A percentile compares a stretch with the other conserved stretches of the same genome.
These are phyloP conservation scores for Acanthamoeba royreba DNA, from an alignment of 208 protist species.

Conservation along the genomic window DNA sequence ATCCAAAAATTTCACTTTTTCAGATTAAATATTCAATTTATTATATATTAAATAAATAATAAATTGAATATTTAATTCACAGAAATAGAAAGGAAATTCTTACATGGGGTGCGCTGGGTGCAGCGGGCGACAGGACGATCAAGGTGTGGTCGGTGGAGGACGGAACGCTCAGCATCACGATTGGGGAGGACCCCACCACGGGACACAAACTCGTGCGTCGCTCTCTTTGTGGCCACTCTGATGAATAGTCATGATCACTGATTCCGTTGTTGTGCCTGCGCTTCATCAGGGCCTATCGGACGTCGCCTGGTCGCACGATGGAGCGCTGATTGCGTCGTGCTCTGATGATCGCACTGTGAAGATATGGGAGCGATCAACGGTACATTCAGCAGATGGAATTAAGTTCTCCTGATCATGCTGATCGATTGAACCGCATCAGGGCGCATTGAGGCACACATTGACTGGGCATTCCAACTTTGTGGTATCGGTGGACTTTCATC, in stretches of 20 bases:
- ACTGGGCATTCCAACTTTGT: not conserved
- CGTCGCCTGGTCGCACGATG: not conserved
- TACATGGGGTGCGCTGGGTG: too few species aligned
- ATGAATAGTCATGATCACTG: too few species aligned
- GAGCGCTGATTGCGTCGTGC: not conserved
- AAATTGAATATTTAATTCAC: not conserved
- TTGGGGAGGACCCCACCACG: not conserved
- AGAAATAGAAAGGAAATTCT: too few species aligned
- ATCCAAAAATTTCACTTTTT: too few species aligned
- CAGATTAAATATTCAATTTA: not conserved
- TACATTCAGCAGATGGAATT: too few species aligned
- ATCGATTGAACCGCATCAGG: too few species aligned
- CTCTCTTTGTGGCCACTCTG: not conserved
- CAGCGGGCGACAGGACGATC: not conserved
- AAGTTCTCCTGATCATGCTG: too few species aligned
- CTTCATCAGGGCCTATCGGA: not conserved
- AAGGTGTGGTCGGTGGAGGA: not conserved
- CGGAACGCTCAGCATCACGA: not conserved
- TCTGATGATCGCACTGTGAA: not conserved
- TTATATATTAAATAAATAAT: too few species aligned
- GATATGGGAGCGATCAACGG: not conserved
- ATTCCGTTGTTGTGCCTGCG: too few species aligned
- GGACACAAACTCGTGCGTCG: not conserved
- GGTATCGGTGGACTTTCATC: not conserved
- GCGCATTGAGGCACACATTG: not conserved